A percentile compares a stretch with the other conserved stretches of the same genome.
Evolutionary conservation across 202 grass and related monocot genomes (phyloP).

Genomic region (Schoenoplectus triqueter): DNA sequence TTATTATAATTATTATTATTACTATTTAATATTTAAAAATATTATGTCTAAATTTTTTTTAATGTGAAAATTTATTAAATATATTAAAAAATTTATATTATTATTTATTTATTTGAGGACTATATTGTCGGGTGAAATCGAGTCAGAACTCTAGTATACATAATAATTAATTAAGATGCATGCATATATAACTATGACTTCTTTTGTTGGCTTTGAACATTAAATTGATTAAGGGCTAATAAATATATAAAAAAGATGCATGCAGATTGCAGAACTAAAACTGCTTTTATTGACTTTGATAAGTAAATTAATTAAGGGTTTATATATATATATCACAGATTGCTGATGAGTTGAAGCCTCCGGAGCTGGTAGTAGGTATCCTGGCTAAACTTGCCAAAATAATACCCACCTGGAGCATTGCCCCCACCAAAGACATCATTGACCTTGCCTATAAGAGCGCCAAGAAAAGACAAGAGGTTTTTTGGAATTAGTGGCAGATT

Average conservation of each 20-base stretch:
- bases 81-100: too few relatives aligned
- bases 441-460: slow-evolving; percentile 55
- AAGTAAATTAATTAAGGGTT: too few relatives aligned
- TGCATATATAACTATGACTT: background rate
- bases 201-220: background rate
- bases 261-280: background rate
- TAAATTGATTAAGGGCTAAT: background rate
- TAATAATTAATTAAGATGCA: background rate
- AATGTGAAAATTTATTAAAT: too few relatives aligned
- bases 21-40: too few relatives aligned
- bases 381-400: slow-evolving; percentile 35
- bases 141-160: background rate
- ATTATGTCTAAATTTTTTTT: too few relatives aligned
- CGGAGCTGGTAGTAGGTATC: slow-evolving; percentile 25
- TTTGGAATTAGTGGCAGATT: background rate
- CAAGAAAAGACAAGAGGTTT: slow-evolving; percentile 60
- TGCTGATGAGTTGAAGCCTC: slow-evolving; percentile 56
- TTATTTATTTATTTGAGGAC: too few relatives aligned
- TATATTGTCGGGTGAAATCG: too few relatives aligned
- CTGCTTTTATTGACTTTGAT: too few relatives aligned
- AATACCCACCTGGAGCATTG: slow-evolving; percentile 72
- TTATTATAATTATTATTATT: too few relatives aligned
- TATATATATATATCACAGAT: slow-evolving; percentile 38
- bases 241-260: background rate
- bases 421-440: slow-evolving; percentile 62